Conservation (phyloP, 345 rosid species). For the Eucalyptus victrix region DNA sequence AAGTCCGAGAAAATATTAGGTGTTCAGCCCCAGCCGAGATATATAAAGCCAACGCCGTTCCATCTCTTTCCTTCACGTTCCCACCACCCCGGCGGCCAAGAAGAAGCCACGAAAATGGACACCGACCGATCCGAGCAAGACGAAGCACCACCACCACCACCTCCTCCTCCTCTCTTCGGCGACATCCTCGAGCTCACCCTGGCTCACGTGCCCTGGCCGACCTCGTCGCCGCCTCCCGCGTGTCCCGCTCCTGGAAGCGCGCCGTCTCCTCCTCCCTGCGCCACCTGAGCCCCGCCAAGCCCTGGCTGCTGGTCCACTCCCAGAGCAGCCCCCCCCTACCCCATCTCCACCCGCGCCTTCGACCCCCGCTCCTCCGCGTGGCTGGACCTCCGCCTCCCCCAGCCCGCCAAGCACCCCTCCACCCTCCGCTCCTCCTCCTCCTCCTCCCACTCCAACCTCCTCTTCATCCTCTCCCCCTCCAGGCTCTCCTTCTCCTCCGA, state of each 20-base stretch:
- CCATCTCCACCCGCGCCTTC: constrained; percentile 27
- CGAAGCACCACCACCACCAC: background rate
- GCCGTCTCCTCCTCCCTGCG: constrained; percentile 60
- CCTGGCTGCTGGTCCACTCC: constrained; percentile 57
- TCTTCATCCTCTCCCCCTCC: constrained; percentile 45
- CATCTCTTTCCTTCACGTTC: background rate
- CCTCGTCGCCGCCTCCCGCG: constrained; percentile 45
- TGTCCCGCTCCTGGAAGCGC: constrained; percentile 58
- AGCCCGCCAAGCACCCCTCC: constrained; percentile 8
- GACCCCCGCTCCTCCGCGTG: constrained; percentile 68
- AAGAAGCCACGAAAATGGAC: background rate
- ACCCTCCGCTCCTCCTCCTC: constrained; percentile 43
- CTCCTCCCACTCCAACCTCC: constrained; percentile 46
- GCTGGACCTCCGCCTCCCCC: constrained; percentile 21
- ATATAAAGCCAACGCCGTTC: background rate
- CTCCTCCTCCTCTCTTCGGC: constrained; percentile 2
- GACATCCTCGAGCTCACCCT: constrained; percentile 44
- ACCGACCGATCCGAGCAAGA: background rate
- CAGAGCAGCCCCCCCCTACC: constrained; percentile 31
- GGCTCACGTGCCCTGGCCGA: constrained; percentile 47
- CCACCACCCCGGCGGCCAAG: background rate
- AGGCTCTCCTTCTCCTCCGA: constrained; percentile 59
- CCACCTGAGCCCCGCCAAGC: constrained; percentile 21
- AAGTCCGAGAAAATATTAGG: no score
- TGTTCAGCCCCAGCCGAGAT: background rate